Conservation (phyloP, 768 basidiomycete genomes). For the Auriscalpium microsporum region DNA sequence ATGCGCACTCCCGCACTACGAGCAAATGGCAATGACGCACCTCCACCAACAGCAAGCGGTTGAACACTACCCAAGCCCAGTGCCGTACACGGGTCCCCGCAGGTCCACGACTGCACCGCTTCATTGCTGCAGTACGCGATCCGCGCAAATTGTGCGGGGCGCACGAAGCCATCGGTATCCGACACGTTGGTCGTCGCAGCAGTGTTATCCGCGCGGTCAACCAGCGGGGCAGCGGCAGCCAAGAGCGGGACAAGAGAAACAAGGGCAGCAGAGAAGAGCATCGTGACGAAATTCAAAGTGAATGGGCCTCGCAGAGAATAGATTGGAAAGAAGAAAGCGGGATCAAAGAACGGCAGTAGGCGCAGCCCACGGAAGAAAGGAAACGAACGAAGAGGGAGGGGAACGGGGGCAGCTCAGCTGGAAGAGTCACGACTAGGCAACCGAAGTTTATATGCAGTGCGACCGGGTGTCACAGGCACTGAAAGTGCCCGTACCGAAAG, state of each 20-base stretch:
- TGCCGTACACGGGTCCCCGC: slow-evolving; percentile 27
- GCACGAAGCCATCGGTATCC: slow-evolving; percentile 7
- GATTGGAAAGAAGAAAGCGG: no score
- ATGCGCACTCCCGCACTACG: background rate
- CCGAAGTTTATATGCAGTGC: no score
- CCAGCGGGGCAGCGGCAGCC: background rate
- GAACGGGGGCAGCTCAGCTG: background rate
- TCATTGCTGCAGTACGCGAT: slow-evolving; percentile 30
- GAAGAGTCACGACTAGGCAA: no score
- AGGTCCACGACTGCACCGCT: slow-evolving; percentile 26
- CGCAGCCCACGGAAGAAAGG: background rate
- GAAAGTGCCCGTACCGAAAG: no score
- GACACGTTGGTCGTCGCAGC: background rate
- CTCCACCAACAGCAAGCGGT: slow-evolving; percentile 26
- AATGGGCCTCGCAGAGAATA: no score
- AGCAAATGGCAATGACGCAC: slow-evolving; percentile 16
- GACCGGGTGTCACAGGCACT: no score
- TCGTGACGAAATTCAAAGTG: no score
- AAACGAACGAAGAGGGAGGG: background rate
- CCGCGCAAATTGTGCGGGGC: slow-evolving; percentile 29
- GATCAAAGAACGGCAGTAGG: background rate
- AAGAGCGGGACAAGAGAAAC: background rate
- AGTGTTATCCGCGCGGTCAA: background rate
- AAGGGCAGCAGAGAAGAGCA: no score
- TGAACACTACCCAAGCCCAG: slow-evolving; percentile 18